Evolutionary conservation across 106 monocot species (phyloP), one percentile per base, ranked within the genome.

Genomic region (Vanilla planifolia): DNA sequence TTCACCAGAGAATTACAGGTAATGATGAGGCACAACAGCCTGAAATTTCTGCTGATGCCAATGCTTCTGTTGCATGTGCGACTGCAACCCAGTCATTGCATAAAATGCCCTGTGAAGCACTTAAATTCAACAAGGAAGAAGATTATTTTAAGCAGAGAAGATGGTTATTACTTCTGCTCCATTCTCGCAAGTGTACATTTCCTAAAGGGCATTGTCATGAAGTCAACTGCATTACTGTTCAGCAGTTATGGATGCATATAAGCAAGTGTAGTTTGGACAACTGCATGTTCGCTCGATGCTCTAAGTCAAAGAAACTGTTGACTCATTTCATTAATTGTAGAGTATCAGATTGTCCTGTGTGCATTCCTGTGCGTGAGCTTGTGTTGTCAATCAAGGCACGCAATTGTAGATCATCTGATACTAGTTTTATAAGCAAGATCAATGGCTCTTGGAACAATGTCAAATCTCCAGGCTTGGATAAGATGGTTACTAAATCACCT

Each of bases 101-200:
- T 29, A 50, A 53, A 33, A 17, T 63, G 8, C 48, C 60, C 15
- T 46, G 3, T 70, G 70, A 28, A 56, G 16, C 21, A 55, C 60
- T 43, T 64, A 66, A 65, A 30, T 50, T 69, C 20, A 69, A 44
- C 29, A 66, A 56, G 29, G 60, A 75, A 60, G 28, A 25, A 32
- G 40, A 78, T 29, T 80, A 85, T 65, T 19, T 19, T 8, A 86
- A 86, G 19, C 98, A 99, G 52, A 58, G 20, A 19, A 81, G 75
- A 65, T 82, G 84, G 92, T 26, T 99, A 25, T 66, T 99, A 48
- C 75, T 88, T 72, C 55, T 99, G 51, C 55, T 68, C 19, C 98
- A 99, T 82, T 79, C 98, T 51, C 76, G 68, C 20, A 62, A 44
- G 36, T 99, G 98, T 75, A 17, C 76, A 25, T 67, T 62, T 58